Base-by-base conservation (phyloP, 495 filamentous ascomycete species). In the Penicillium canescens region DNA sequence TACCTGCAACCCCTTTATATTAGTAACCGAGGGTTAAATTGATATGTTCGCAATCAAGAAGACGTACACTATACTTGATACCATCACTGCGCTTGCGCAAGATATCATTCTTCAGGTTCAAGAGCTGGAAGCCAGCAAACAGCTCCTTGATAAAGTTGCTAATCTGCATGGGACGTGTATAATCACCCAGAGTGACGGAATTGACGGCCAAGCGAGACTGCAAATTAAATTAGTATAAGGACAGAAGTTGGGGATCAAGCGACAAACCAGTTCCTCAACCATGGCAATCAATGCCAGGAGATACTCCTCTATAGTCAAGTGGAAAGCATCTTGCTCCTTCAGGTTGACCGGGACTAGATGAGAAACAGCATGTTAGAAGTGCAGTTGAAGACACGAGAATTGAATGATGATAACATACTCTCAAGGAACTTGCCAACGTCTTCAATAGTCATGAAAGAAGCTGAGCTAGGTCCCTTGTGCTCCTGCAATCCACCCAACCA, bases 221-320 rank as follows among this genome's bases (percentile, higher is more conserved):
- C 42, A 33, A 42, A 20, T 16, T 14, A 45, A 47, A 26, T 61
- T 18, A 58, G 42, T 53, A 23, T 33, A 7, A 28, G 26, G 12
- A 24, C 36, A 24, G 10, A 34, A 36, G 33, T 4, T n/a, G 13
- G 9, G 11, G 46, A 26, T 11, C 9, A 42, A 14, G 20, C 21
- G 18, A 61, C 71, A 7, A 71, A 87, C 85, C 66, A 98, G 82
- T 70, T 98, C 94, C 59, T 97, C 92, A 51, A 95, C 86, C 52
- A 97, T 85, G 37, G 82, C 80, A 42, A 93, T 91, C 38, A 97
- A 77, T 7, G 88, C 86, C 40, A 92, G 86, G 3, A 98, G 85
- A 70, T 98, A 98, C 67, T 98, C 94, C 72, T 98, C 94, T 63
- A 96, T 92, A 26, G 91, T 93, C 53, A 98, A 75, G 67, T 98